Evolutionary conservation across 1,284 basidiomycete genomes (phyloP).

Genomic region (Fomitopsis betulina): DNA sequence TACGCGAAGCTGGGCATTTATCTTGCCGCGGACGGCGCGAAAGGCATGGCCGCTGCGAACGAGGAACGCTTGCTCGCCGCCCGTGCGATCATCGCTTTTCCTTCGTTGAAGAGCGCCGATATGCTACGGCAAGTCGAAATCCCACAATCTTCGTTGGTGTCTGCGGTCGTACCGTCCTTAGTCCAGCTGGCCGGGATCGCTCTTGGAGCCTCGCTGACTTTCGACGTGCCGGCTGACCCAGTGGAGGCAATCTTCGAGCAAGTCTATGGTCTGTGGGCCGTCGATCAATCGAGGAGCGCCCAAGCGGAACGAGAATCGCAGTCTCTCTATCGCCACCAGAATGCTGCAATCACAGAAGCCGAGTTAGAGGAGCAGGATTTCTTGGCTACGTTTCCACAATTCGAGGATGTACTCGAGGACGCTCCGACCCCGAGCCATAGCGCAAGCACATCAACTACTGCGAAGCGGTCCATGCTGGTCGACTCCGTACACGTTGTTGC

Average conservation of each 20-base stretch:
- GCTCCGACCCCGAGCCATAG: not conserved
- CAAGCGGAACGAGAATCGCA: constrained; percentile 62
- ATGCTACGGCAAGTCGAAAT: constrained; percentile 25
- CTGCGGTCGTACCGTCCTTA: constrained; percentile 34
- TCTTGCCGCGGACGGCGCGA: constrained; percentile 35
- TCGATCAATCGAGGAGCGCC: constrained; percentile 70
- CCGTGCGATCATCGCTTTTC: constrained; percentile 47
- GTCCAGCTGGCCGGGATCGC: constrained; percentile 49
- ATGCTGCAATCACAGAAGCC: constrained; percentile 63
- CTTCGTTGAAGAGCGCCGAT: constrained; percentile 41
- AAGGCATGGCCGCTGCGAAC: not conserved
- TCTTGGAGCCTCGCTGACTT: constrained; percentile 35
- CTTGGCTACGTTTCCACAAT: constrained; percentile 78
- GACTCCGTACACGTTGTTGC: constrained; percentile 16
- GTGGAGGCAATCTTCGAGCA: constrained; percentile 66
- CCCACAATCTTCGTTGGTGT: constrained; percentile 3
- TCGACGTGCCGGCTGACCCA: constrained; percentile 22
- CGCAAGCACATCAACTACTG: not conserved
- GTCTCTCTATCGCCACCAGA: constrained; percentile 76
- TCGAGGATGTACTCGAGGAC: constrained; percentile 54
- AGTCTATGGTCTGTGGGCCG: constrained; percentile 77
- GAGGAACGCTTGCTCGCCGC: constrained; percentile 17
- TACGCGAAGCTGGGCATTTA: constrained; percentile 78
- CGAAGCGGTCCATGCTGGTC: constrained; percentile 7
- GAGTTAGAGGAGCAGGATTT: constrained; percentile 84